Evolutionary conservation across 31 red algal genomes (phyloP), one percentile per base, ranked within the genome.

Genomic region (Endocladia muricata): DNA sequence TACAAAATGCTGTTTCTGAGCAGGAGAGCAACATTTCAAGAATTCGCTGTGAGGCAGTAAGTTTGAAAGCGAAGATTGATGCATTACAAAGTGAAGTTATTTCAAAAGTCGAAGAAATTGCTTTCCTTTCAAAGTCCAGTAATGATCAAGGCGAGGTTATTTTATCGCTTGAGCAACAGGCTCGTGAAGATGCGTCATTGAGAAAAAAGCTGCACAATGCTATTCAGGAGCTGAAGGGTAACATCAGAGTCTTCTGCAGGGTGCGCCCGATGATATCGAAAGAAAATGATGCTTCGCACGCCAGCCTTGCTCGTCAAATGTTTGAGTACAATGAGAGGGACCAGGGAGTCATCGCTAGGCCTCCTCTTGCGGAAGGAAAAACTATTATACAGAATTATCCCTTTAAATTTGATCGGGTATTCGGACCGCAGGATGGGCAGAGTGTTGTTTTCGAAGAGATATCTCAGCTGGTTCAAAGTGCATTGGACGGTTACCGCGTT

Each of bases 181-280:
- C 90, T 9, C 69, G 79, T 34, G 80, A 94, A 55, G 90, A 94
- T 74, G 90, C 78, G 23, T 39, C 55, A 3, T 62, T 74, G 70
- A 69, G 93, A 37, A 68, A 93, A 43, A 78, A 79, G 44, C 81
- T 99, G 17, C 86, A 87, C 85, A 99, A 99, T 77, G 59, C 61
- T 61, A 79, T 99, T 39, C 97, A 99, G 35, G 93, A 99, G 43
- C 82, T 99, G 44, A 94, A 94, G 68, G 97, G 97, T 30, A 99
- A 99, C 71, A 96, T 99, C 68, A 71, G 97, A 44, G 97, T 99
- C 2, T 96, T 93, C 64, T 99, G 97, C 74, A 94, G 97, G 30
- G 73, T 94, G 25, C 86, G 97, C 31, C 95, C 95, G 28, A 25
- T 88, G 55, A 55, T 91, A 3, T 32, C 22, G 15, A 80, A 79